Evolutionary conservation across 2,329 filamentous ascomycete species (phyloP).

Genomic region (Xylaria sp.): DNA sequence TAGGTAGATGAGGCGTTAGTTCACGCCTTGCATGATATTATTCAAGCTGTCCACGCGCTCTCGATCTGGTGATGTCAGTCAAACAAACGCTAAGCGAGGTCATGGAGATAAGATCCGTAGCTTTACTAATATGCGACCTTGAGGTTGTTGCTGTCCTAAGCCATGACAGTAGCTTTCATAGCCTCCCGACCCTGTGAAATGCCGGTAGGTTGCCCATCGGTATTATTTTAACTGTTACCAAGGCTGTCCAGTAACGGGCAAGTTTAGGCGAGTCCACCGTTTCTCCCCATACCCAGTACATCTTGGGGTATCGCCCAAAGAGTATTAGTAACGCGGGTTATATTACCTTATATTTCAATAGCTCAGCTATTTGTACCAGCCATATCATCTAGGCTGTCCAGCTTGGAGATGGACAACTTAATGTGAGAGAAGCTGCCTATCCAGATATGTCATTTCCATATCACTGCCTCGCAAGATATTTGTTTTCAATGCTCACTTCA

Average conservation of each 20-base stretch:
- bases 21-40: slow-evolving; percentile 18
- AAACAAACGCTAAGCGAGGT: slow-evolving; percentile 29
- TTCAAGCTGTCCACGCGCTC: slow-evolving; percentile 20
- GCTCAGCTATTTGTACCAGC: neutral
- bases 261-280: slow-evolving; percentile 29
- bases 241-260: slow-evolving; percentile 19
- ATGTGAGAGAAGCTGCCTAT: neutral
- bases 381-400: neutral
- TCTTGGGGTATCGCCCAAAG: neutral
- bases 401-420: neutral
- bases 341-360: slow-evolving; percentile 8
- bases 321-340: neutral
- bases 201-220: slow-evolving; percentile 3
- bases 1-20: slow-evolving; percentile 14
- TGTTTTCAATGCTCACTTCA: neutral
- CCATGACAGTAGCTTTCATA: slow-evolving; percentile 11
- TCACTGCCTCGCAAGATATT: neutral
- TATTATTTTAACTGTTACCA: slow-evolving; percentile 13
- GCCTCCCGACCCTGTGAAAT: slow-evolving; percentile 9
- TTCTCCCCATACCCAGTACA: slow-evolving; percentile 8
- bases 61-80: slow-evolving; percentile 36
- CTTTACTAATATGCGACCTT: slow-evolving; percentile 1
- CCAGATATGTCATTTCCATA: slow-evolving; percentile 2
- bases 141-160: neutral
- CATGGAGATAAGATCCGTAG: slow-evolving; percentile 8